These are phyloP conservation scores for Microbotryum intermedium DNA, from an alignment of 1,284 basidiomycete genomes.

Conservation along the genomic window DNA sequence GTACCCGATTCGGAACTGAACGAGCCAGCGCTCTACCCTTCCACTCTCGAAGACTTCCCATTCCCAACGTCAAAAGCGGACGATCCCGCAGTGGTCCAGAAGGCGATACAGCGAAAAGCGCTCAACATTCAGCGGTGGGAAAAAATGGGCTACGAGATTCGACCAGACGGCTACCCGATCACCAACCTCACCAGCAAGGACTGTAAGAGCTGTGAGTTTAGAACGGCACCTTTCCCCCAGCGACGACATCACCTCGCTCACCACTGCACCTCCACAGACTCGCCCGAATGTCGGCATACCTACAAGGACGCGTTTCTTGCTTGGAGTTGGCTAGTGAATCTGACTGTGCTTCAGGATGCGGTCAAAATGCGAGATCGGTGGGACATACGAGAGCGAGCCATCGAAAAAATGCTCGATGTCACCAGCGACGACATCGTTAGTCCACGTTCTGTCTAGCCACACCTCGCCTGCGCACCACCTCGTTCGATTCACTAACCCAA, in stretches of 20 bases:
- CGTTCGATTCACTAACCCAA: background rate
- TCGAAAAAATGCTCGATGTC: slow-evolving; percentile 5
- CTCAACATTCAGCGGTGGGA: background rate
- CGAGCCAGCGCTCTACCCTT: background rate
- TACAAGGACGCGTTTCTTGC: slow-evolving; percentile 29
- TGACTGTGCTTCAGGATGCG: slow-evolving; percentile 2
- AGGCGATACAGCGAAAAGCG: slow-evolving; percentile 1
- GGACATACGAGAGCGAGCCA: slow-evolving; percentile 24
- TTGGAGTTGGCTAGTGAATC: slow-evolving; percentile 24
- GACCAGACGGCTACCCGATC: slow-evolving; percentile 22
- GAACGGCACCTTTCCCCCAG: background rate
- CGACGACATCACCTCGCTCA: background rate
- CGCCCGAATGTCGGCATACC: slow-evolving; percentile 20
- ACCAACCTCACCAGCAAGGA: slow-evolving; percentile 7
- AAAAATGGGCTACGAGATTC: slow-evolving; percentile 10
- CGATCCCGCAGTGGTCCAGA: background rate
- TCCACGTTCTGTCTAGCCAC: background rate
- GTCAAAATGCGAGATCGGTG: slow-evolving; percentile 20
- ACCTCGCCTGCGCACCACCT: background rate
- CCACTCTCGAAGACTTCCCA: slow-evolving; percentile 1
- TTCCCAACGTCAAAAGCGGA: slow-evolving; percentile 6
- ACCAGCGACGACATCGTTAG: slow-evolving; percentile 16
- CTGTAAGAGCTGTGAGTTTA: slow-evolving; percentile 13
- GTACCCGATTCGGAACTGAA: slow-evolving; percentile 5
- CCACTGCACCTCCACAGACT: background rate